phyloP scores from a whole-genome alignment of 345 rosid species.

The Schrenkiella parvula region DNA sequence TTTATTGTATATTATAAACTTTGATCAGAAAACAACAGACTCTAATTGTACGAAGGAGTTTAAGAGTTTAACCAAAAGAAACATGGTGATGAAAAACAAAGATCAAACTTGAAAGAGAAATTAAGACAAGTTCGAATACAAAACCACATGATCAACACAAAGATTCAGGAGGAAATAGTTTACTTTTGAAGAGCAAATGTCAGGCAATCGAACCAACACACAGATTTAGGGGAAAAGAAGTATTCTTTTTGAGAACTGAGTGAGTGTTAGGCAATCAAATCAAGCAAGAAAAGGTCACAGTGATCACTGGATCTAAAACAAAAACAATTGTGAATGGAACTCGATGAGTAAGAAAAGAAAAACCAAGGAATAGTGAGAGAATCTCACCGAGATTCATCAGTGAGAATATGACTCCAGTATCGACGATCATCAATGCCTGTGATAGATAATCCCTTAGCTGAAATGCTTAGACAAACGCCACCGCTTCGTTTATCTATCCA shows the following conservation, averaged over 20 bases:
- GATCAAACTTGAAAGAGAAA: neutral
- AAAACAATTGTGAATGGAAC: neutral
- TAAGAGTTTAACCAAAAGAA: neutral
- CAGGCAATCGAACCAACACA: neutral
- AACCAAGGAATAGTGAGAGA: neutral
- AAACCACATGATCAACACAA: neutral
- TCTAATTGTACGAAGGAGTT: neutral
- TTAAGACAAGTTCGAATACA: neutral
- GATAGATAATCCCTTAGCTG: constrained; percentile 66
- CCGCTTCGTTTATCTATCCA: constrained; percentile 78
- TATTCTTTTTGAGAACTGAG: neutral
- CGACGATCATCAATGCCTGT: constrained; percentile 93
- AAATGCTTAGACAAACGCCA: constrained; percentile 61
- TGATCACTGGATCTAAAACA: neutral
- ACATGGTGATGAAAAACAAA: neutral
- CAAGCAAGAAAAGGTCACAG: neutral
- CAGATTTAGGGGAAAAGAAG: neutral
- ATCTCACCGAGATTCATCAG: constrained; percentile 79
- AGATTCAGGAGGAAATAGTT: neutral
- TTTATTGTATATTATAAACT: neutral
- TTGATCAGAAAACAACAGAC: neutral
- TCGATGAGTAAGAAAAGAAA: neutral
- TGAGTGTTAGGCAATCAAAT: neutral
- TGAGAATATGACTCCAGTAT: constrained; percentile 81
- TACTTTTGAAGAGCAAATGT: neutral